Evolutionary conservation across 2,329 filamentous ascomycete genomes (phyloP), one percentile per base, ranked within the genome.

Genomic region (Penicillium sp.): DNA sequence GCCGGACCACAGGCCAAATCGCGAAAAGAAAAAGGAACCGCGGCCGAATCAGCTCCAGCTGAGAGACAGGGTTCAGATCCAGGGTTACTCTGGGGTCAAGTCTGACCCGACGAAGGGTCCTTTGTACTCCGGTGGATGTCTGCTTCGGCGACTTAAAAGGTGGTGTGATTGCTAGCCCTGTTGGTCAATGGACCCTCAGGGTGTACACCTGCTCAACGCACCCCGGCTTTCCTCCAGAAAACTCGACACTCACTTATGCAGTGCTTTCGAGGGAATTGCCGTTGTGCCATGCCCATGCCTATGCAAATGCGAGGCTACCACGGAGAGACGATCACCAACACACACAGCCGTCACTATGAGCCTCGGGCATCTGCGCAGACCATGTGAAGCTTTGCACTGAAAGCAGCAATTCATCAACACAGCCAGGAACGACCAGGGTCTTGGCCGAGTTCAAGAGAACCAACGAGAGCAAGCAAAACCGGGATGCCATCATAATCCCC

Each of bases 141-240:
- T n/a, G 8, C 23, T 42, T 42, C 39, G 39, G 39, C 29, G 42
- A 45, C 42, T 45, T 32, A 45, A 33, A 32, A 7, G 20, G 15
- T 45, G 42, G 42, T 15, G 42, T 45, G 42, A 33, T 45, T 24
- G 18, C 12, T 45, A 45, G 39, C 24, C 12, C 12, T 30, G 26
- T 4, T 42, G 24, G 17, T 29, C 23, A 42, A 42, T 42, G 39
- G 39, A 18, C 6, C 39, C 2, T 29, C 4, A 24, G n/a, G 26
- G 7, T 27, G 26, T 27, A 27, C 26, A 27, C 26, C 26, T 10
- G 10, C 26, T 27, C 10, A 10, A 27, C 10, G 26, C 26, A 27
- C 10, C 26, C 26, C 26, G 26, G 26, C 10, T 27, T 27, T 27
- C 26, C n/a, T n/a, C n/a, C n/a, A n/a, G n/a, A n/a, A n/a, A n/a